A percentile compares a stretch with the other conserved stretches of the same genome.
These are phyloP conservation scores for Fusarium siculi DNA, from an alignment of 2,329 filamentous ascomycete species.

Conservation along the genomic window DNA sequence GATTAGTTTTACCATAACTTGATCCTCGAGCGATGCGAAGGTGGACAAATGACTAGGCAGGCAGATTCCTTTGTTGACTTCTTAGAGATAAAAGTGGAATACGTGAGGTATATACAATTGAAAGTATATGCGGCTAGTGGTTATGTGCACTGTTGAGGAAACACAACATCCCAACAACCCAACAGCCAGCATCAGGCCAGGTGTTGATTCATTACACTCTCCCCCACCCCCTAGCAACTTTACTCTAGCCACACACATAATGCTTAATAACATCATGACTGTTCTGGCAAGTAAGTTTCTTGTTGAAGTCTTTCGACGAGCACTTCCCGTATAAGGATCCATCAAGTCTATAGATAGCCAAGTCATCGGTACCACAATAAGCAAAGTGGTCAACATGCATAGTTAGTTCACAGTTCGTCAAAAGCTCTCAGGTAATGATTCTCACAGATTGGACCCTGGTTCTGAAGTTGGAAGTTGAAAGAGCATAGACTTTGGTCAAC, in stretches of 20 bases:
- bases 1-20: no score
- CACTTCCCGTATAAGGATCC: not conserved
- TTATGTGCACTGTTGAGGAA: no score
- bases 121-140: no score
- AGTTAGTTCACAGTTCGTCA: fast-evolving
- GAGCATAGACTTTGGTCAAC: not conserved
- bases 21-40: no score
- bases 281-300: not conserved
- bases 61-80: no score
- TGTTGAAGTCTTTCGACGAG: not conserved
- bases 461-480: not conserved
- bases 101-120: no score
- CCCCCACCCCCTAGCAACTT: fast-evolving
- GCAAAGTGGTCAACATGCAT: not conserved
- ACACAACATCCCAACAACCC: no score
- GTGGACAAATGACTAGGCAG: no score
- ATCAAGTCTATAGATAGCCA: not conserved
- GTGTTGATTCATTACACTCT: not conserved
- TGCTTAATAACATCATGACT: not conserved
- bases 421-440: fast-evolving
- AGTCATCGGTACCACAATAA: not conserved
- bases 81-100: no score
- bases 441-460: not conserved
- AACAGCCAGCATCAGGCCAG: fast-evolving
- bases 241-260: not conserved